A percentile compares a stretch with the other conserved stretches of the same genome.
These are phyloP conservation scores for Starmerella ratchasimensis DNA, from an alignment of 805 yeast species.

Conservation along the genomic window DNA sequence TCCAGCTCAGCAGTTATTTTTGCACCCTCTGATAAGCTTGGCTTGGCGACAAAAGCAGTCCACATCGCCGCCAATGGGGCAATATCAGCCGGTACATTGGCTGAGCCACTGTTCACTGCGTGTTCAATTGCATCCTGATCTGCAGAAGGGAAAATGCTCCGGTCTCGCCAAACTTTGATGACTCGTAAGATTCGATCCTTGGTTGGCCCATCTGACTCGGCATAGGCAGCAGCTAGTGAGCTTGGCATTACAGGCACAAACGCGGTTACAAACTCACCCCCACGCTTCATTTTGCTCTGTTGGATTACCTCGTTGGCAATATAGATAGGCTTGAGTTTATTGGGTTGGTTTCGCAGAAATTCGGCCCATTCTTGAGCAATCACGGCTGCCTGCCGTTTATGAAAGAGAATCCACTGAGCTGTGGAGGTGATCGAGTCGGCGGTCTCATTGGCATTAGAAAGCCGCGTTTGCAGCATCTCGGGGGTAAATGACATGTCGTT, in stretches of 20 bases:
- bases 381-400: slow-evolving; percentile 42
- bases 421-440: slow-evolving; percentile 63
- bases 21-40: too few relatives aligned
- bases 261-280: slow-evolving; percentile 42
- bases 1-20: too few relatives aligned
- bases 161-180: slow-evolving; percentile 50
- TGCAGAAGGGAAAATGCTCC: slow-evolving; percentile 36
- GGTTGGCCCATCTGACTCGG: slow-evolving; percentile 30
- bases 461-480: slow-evolving; percentile 19
- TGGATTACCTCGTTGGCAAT: slow-evolving; percentile 73
- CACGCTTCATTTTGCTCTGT: slow-evolving; percentile 51
- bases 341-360: slow-evolving; percentile 26
- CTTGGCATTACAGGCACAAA: slow-evolving; percentile 37
- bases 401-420: slow-evolving; percentile 58
- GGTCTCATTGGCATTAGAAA: slow-evolving; percentile 37
- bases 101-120: slow-evolving; percentile 1
- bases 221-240: slow-evolving; percentile 28
- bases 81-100: slow-evolving; percentile 9
- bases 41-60: not conserved
- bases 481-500: slow-evolving; percentile 16
- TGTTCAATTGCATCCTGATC: slow-evolving; percentile 26
- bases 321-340: slow-evolving; percentile 46
- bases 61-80: slow-evolving; percentile 14
- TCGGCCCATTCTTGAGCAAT: slow-evolving; percentile 43
- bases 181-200: slow-evolving; percentile 44